These are phyloP conservation scores for Pseudocercospora ulei DNA, from an alignment of 2,329 filamentous ascomycete genomes.

Conservation along the genomic window DNA sequence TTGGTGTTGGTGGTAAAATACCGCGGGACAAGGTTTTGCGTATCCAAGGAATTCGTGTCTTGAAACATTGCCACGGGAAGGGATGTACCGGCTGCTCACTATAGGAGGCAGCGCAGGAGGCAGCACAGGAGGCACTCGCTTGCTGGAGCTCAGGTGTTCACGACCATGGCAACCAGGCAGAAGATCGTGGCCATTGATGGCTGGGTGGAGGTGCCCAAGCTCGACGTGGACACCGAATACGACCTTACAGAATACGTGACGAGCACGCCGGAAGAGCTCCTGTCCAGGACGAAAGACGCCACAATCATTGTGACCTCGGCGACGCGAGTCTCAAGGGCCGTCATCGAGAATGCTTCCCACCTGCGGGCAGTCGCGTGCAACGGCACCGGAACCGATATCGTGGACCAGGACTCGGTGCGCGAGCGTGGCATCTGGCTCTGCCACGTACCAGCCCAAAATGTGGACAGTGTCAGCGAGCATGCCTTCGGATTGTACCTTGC, in stretches of 20 bases:
- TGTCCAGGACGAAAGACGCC: conserved; percentile 39
- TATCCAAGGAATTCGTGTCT: no score
- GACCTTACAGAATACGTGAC: conserved; percentile 35
- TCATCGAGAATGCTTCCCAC: conserved; percentile 37
- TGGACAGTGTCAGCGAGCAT: conserved; percentile 44
- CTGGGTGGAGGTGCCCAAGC: conserved; percentile 37
- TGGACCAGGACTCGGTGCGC: no score
- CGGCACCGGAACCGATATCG: no score
- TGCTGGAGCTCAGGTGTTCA: no score
- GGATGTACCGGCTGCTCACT: no score
- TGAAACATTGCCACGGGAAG: no score
- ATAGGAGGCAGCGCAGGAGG: no score
- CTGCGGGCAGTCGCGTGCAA: conserved; percentile 40
- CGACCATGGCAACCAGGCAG: conserved; percentile 32
- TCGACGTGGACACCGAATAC: conserved; percentile 41
- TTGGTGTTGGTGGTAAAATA: no score
- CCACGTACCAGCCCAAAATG: conserved; percentile 43
- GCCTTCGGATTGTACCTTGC: conserved; percentile 45
- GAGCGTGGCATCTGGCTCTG: conserved; percentile 41
- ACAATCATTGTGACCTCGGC: conserved; percentile 41
- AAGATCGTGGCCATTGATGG: conserved; percentile 43
- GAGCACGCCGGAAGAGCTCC: conserved; percentile 35
- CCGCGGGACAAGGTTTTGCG: no score
- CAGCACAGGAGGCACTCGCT: no score
- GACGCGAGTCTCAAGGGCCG: conserved; percentile 37